Evolutionary conservation across 306 rosid genomes (phyloP), one percentile per base, ranked within the genome.

Genomic region (Medicago arabica): DNA sequence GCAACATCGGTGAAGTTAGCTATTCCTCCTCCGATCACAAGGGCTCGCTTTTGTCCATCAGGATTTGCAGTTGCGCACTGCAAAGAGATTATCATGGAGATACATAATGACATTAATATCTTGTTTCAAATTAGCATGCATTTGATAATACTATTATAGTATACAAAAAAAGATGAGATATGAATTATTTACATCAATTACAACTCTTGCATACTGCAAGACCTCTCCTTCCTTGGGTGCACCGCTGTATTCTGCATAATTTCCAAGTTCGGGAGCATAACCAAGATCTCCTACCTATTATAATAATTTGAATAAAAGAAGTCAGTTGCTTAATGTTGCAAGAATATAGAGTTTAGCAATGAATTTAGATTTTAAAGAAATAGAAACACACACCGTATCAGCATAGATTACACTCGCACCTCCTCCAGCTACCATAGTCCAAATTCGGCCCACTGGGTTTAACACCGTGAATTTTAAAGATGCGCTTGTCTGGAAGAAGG

Each of bases 391-490:
- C 58, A 94, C 98, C 74, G 97, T 94, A 83, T 94, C 98, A 55
- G 97, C 96, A 51, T 94, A 94, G 73, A 94, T 94, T 72, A 94
- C 98, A 83, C 98, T 94, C 40, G 98, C 98, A 74, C 98, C 98
- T 88, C 98, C 98, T 69, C 98, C 97, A 74, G 98, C 97, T 14
- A 94, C 98, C 98, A 94, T 94, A 72, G 98, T 94, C 98, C 98
- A 94, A 65, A 94, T 94, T 81, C 96, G 74, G 28, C 98, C 97
- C 79, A 71, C 67, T 12, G 98, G 98, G 74, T 94, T 94, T 73
- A 94, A 69, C 68, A 94, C 97, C 2, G 93, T 94, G 86, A 94
- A 94, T 87, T 94, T 94, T 77, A 94, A 83, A 21, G 98, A 94
- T 41, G 98, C 96, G 76, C 98, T 94, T 39, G 97, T 94, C 98